These are phyloP conservation scores for Primulina eburnea DNA, from an alignment of 257 asterid species.

Conservation along the genomic window DNA sequence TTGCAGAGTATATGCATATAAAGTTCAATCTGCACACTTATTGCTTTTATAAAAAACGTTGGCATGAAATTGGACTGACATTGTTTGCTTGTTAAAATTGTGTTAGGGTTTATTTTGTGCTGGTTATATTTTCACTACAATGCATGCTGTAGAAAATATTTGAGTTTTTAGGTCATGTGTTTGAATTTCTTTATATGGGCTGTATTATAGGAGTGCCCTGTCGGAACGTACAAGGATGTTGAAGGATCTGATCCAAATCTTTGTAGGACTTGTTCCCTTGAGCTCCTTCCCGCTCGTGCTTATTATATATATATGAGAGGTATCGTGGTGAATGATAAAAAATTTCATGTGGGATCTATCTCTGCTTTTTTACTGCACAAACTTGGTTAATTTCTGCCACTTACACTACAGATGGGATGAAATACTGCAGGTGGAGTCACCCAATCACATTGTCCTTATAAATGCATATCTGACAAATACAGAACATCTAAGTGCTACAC, in stretches of 20 bases:
- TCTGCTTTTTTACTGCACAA: constrained; percentile 8
- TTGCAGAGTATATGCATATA: constrained; percentile 14
- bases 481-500: constrained; percentile 82
- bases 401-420: constrained; percentile 26
- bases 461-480: constrained; percentile 81
- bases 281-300: constrained; percentile 83
- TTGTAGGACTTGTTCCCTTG: constrained; percentile 72
- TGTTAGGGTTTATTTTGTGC: constrained; percentile 2
- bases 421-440: constrained; percentile 83
- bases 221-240: constrained; percentile 74
- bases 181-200: constrained; percentile 24
- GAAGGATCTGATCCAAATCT: constrained; percentile 83
- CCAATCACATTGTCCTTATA: constrained; percentile 65
- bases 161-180: constrained; percentile 12
- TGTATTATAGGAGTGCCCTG: constrained; percentile 72
- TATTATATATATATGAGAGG: constrained; percentile 78
- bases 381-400: constrained; percentile 15
- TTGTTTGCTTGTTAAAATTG: constrained; percentile 7
- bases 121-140: constrained; percentile 21
- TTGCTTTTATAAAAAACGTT: constrained; percentile 9
- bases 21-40: constrained; percentile 7
- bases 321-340: constrained; percentile 33
- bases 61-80: background rate
- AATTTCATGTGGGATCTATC: background rate
- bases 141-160: constrained; percentile 4